These are phyloP conservation scores for Lasiosphaeria miniovina DNA, from an alignment of 495 filamentous ascomycete species.

Conservation along the genomic window DNA sequence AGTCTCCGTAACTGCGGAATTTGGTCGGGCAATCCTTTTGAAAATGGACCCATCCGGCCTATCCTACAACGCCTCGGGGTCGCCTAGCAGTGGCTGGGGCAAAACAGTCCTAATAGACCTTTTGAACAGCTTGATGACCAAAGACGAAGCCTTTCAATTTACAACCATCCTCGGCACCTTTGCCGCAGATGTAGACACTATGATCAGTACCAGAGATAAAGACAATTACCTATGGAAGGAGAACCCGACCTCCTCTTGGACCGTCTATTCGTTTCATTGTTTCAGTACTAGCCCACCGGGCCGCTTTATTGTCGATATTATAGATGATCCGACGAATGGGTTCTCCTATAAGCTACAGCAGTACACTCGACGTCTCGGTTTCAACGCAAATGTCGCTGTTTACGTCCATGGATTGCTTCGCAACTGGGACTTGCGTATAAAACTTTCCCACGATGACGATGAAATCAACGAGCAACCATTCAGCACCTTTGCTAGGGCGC, in stretches of 20 bases:
- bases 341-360: slow-evolving; percentile 28
- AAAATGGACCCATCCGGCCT: slow-evolving; percentile 13
- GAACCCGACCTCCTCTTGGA: slow-evolving; percentile 15
- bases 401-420: slow-evolving; percentile 41
- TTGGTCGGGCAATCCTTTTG: slow-evolving; percentile 41
- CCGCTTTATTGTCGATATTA: slow-evolving; percentile 48
- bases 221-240: slow-evolving; percentile 18
- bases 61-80: slow-evolving; percentile 20
- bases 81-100: slow-evolving; percentile 17
- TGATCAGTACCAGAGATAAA: slow-evolving; percentile 30
- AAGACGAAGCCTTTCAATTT: slow-evolving; percentile 28
- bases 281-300: slow-evolving; percentile 1
- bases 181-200: slow-evolving; percentile 33
- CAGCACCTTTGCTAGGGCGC: slow-evolving; percentile 26
- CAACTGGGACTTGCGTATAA: slow-evolving; percentile 44
- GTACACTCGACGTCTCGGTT: neutral
- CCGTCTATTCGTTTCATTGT: slow-evolving; percentile 55
- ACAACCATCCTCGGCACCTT: slow-evolving; percentile 41
- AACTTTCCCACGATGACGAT: slow-evolving; percentile 19
- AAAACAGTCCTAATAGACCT: slow-evolving; percentile 17
- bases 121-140: slow-evolving; percentile 20
- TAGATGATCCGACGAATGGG: slow-evolving; percentile 40
- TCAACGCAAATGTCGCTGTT: slow-evolving; percentile 15
- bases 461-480: slow-evolving; percentile 23
- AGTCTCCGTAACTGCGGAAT: slow-evolving; percentile 36